Conservation (phyloP, 2,329 filamentous ascomycete genomes). For the Acarospora socialis region DNA sequence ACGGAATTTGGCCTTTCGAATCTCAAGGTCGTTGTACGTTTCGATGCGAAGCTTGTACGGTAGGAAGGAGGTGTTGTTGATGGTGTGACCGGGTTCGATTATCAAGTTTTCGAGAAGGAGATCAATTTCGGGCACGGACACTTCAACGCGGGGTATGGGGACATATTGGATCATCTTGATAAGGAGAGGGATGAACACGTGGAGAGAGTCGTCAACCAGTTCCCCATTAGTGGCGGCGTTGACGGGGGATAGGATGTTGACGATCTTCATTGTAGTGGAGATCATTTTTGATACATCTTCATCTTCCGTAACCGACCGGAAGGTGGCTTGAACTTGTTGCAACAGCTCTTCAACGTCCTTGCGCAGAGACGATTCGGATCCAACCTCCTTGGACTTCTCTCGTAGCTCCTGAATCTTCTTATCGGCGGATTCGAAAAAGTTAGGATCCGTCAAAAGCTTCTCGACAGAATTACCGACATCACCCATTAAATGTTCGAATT, state of each 20-base stretch:
- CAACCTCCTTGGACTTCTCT: conserved; percentile 42
- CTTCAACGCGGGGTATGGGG: conserved; percentile 79
- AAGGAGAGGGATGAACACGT: conserved; percentile 66
- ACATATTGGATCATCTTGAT: conserved; percentile 71
- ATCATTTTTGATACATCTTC: conserved; percentile 55
- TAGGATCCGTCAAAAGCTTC: conserved; percentile 69
- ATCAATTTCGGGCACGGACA: conserved; percentile 70
- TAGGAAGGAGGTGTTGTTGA: conserved; percentile 78
- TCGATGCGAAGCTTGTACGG: conserved; percentile 70
- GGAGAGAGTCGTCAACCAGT: conserved; percentile 59
- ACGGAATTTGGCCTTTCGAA: conserved; percentile 57
- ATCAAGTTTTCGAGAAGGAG: conserved; percentile 82
- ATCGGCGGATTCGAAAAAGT: conserved; percentile 66
- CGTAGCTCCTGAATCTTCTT: conserved; percentile 48
- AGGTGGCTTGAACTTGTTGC: conserved; percentile 50
- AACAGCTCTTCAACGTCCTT: conserved; percentile 62
- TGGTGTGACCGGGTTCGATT: conserved; percentile 69
- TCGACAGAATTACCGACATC: conserved; percentile 63
- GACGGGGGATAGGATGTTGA: conserved; percentile 52
- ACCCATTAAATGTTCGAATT: conserved; percentile 65
- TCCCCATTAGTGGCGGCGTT: conserved; percentile 53
- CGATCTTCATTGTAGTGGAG: conserved; percentile 52
- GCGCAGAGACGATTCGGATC: conserved; percentile 51
- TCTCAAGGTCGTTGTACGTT: conserved; percentile 73
- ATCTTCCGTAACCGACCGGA: conserved; percentile 57